Evolutionary conservation across 2,329 filamentous ascomycete species (phyloP).

Genomic region (Neurospora sp.): DNA sequence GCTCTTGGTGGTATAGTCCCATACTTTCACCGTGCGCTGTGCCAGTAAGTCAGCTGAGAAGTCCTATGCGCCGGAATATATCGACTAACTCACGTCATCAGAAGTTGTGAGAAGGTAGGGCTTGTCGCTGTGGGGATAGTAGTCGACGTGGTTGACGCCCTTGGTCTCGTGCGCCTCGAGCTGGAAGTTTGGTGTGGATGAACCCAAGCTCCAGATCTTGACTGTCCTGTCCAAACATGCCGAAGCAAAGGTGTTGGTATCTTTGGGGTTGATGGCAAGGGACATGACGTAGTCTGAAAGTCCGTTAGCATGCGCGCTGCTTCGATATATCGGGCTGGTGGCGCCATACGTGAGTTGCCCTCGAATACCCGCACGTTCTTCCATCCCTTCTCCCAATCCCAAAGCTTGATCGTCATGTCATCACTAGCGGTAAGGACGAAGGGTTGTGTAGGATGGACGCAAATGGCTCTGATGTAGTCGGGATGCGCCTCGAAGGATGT

Average conservation of each 20-base stretch:
- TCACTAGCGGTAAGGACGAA: constrained; percentile 94
- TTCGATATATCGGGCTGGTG: constrained; percentile 25
- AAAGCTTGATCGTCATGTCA: constrained; percentile 98
- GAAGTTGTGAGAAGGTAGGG: constrained; percentile 92
- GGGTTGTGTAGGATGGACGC: constrained; percentile 87
- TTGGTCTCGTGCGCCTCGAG: constrained; percentile 95
- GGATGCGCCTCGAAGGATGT: constrained; percentile 95
- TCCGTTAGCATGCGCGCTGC: constrained; percentile 29
- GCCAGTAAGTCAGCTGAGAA: background rate
- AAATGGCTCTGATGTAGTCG: constrained; percentile 96
- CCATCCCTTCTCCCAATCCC: constrained; percentile 99
- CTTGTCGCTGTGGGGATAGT: constrained; percentile 64
- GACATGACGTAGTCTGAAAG: constrained; percentile 28
- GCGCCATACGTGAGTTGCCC: constrained; percentile 59
- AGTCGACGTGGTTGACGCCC: constrained; percentile 97
- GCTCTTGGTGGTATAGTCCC: constrained; percentile 98
- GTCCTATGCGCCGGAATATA: constrained; percentile 5
- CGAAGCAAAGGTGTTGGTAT: constrained; percentile 83
- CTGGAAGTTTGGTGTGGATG: constrained; percentile 89
- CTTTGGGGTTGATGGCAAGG: constrained; percentile 96
- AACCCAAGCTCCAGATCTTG: constrained; percentile 86
- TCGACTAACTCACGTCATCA: constrained; percentile 48
- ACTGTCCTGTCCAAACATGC: constrained; percentile 85
- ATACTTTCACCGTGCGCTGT: constrained; percentile 82
- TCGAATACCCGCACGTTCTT: constrained; percentile 97